Evolutionary conservation across 2,329 filamentous ascomycete species (phyloP), one percentile per base, ranked within the genome.

Genomic region (Exserohilum rostratum): DNA sequence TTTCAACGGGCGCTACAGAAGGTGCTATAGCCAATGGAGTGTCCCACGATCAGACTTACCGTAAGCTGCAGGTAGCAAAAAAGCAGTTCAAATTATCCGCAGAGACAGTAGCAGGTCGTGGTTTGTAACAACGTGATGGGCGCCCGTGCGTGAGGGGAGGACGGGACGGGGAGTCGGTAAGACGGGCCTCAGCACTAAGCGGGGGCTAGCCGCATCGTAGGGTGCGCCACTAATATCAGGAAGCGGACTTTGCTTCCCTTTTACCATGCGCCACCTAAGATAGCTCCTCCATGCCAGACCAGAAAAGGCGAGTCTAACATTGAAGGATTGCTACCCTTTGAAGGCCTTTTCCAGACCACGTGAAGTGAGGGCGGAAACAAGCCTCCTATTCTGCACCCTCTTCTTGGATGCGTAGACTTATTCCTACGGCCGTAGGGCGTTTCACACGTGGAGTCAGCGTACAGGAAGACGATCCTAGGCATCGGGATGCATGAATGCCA

Each of bases 111-210:
- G 12, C 25, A 22, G 30, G 12, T 15, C 11, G 15, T 46, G 15
- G 25, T 15, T 39, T 31, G 22, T 15, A 25, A 9, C 20, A 29
- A 27, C 25, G 40, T 31, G 22, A 25, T 25, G 22, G 22, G 22
- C 22, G 7, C 22, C 25, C 13, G 42, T 13, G 30, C 25, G 25
- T 10, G 22, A 30, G 13, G 40, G 29, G 40, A 37, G 22, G 38
- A 35, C 44, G 37, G 44, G 50, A 48, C 50, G 50, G 50, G 50
- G 46, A 38, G 27, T 20, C 35, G 50, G 43, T 30, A 30, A 40
- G 17, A 35, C 44, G 50, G 49, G 34, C 29, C 49, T 38, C 11
- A 27, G 15, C 35, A 45, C 49, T 27, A 17, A 46, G 40, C 34
- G 27, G 34, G 37, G 37, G 12, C 27, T 51, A 53, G 38, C 37